Conservation (phyloP, 2,329 filamentous ascomycete genomes). For the Chaetomiaceae sp. region DNA sequence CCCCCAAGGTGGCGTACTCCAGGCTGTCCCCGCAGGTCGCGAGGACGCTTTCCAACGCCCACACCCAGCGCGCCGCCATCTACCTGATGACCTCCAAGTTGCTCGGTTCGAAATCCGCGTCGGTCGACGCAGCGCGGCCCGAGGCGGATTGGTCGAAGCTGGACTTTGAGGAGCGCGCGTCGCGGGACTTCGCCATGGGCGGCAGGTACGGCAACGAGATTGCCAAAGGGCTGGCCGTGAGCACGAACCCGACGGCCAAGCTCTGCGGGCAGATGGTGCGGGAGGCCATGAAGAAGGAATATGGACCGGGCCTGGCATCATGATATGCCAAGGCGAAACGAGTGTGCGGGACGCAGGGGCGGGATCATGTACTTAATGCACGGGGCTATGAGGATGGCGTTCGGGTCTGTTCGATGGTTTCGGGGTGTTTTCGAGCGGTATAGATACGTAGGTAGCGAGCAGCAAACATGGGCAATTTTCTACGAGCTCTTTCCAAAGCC, state of each 20-base stretch:
- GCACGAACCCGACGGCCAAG: constrained; percentile 64
- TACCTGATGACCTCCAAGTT: constrained; percentile 57
- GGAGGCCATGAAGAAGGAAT: constrained; percentile 66
- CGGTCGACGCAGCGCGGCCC: constrained; percentile 36
- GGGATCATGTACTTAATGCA: not conserved
- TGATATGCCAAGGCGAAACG: constrained; percentile 24
- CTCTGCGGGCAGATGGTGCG: constrained; percentile 65
- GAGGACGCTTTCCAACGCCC: constrained; percentile 62
- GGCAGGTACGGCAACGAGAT: constrained; percentile 62
- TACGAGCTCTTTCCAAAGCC: constrained; percentile 18
- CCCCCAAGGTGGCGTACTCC: constrained; percentile 45
- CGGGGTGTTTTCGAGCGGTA: not conserved
- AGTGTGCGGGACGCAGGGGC: not conserved
- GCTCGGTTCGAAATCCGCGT: constrained; percentile 33
- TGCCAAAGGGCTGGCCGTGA: constrained; percentile 59
- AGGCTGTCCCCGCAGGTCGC: constrained; percentile 60
- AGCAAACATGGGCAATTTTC: not conserved
- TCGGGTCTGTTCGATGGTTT: not conserved
- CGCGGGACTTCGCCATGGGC: constrained; percentile 58
- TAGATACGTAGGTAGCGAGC: not conserved
- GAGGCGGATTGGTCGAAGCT: constrained; percentile 48
- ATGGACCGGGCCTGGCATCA: constrained; percentile 46
- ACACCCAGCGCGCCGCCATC: constrained; percentile 66
- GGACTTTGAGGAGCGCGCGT: constrained; percentile 59
- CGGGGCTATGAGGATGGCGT: constrained; percentile 1